Conservation (phyloP, 768 basidiomycete genomes). For the Termitomyces bulborhizus region DNA sequence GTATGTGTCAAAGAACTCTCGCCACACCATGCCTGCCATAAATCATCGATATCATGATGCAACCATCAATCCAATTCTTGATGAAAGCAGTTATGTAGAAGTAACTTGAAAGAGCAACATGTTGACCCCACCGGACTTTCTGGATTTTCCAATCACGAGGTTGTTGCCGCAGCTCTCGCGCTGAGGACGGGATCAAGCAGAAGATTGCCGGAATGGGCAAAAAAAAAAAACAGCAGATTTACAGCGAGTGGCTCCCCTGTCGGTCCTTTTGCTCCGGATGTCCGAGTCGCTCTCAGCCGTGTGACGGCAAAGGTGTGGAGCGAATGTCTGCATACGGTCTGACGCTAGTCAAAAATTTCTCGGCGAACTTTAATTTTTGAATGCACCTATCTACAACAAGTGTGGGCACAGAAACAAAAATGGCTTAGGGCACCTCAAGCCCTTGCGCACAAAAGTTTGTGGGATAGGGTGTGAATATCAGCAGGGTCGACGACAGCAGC, state of each 20-base stretch:
- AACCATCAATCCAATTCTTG: background rate
- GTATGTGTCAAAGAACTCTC: slow-evolving; percentile 1
- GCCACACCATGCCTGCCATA: background rate
- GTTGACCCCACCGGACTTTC: background rate
- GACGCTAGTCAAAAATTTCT: background rate
- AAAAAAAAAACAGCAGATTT: too few relatives aligned
- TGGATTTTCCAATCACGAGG: background rate
- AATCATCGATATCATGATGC: background rate
- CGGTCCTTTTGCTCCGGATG: background rate
- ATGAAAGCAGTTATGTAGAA: background rate
- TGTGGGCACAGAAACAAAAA: background rate
- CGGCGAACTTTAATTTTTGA: background rate
- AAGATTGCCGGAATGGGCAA: background rate
- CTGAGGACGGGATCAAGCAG: background rate
- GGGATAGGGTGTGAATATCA: background rate
- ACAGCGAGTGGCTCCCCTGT: background rate
- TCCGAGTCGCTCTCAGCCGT: slow-evolving; percentile 1
- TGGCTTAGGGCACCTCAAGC: background rate
- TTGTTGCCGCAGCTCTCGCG: background rate
- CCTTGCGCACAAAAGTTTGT: background rate
- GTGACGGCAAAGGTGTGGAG: background rate
- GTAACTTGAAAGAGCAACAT: background rate
- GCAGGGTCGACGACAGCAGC: background rate
- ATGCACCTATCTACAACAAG: background rate
- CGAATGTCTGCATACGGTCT: background rate